These are phyloP conservation scores for Phylloporus sp. DNA, from an alignment of 768 basidiomycete species.

Conservation along the genomic window DNA sequence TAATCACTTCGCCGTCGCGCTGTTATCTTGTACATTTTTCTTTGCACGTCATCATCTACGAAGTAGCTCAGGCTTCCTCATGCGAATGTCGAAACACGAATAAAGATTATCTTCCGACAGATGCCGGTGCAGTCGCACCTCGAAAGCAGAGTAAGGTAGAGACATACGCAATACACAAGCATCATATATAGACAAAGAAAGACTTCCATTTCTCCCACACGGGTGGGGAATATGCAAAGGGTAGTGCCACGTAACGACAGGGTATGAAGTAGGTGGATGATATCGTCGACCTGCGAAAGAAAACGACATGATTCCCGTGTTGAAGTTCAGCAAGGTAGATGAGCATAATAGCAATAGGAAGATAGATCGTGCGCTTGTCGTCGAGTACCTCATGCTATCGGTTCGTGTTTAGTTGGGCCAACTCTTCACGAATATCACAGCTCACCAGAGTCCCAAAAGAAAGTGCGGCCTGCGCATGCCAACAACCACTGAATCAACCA, in stretches of 20 bases:
- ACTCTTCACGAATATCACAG: too few species aligned
- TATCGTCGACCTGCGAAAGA: constrained; percentile 31
- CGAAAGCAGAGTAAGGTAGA: constrained; percentile 29
- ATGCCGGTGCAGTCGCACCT: constrained; percentile 8
- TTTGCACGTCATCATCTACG: not conserved
- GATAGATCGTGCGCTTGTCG: constrained; percentile 31
- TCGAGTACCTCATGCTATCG: constrained; percentile 26
- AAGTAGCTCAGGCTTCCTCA: too few species aligned
- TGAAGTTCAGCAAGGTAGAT: constrained; percentile 30
- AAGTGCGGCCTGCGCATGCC: constrained; percentile 28
- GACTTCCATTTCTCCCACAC: constrained; percentile 10
- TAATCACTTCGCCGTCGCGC: not conserved
- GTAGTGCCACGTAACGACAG: constrained; percentile 25
- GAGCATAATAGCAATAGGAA: constrained; percentile 28
- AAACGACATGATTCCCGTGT: constrained; percentile 24
- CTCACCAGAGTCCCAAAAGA: constrained; percentile 24
- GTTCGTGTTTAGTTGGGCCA: not conserved
- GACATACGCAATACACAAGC: constrained; percentile 28
- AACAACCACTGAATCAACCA: constrained; percentile 24
- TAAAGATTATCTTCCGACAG: constrained; percentile 24
- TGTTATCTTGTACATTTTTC: constrained; percentile 12
- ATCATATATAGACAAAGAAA: constrained; percentile 26
- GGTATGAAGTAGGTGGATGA: constrained; percentile 24
- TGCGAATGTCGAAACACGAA: not conserved
- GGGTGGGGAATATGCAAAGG: constrained; percentile 11